Percentiles rank a stretch among this genome's conserved stretches.
phyloP scores from a whole-genome alignment of 495 filamentous ascomycete genomes.

The Penicillium cataractarum region DNA sequence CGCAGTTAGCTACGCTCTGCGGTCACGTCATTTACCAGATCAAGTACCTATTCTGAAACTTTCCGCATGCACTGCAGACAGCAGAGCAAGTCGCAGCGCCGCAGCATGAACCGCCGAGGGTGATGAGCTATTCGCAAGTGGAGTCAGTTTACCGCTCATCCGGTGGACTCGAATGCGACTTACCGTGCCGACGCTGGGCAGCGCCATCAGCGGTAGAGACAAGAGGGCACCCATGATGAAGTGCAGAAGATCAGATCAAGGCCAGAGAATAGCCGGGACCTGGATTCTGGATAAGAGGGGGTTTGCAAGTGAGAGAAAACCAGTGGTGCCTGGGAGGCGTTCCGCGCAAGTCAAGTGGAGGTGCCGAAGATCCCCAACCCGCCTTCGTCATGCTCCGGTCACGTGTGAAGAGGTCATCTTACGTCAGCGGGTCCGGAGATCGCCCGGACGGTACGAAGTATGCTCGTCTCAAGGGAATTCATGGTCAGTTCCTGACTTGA shows the following conservation, averaged over 20 bases:
- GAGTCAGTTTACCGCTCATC: slow-evolving; percentile 45
- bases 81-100: slow-evolving; percentile 94
- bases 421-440: slow-evolving; percentile 2
- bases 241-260: neutral
- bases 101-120: slow-evolving; percentile 83
- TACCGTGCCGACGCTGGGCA: slow-evolving; percentile 88
- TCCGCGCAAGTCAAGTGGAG: slow-evolving; percentile 12
- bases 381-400: slow-evolving; percentile 23
- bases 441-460: slow-evolving; percentile 18
- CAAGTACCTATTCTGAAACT: slow-evolving; percentile 87
- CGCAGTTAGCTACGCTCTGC: slow-evolving; percentile 19
- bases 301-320: neutral
- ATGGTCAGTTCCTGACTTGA: neutral
- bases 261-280: neutral
- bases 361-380: slow-evolving; percentile 19
- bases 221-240: slow-evolving; percentile 81
- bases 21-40: slow-evolving; percentile 2
- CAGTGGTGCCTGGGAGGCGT: slow-evolving; percentile 10
- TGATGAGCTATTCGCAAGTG: slow-evolving; percentile 61
- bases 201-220: slow-evolving; percentile 82
- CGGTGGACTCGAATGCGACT: slow-evolving; percentile 31
- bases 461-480: slow-evolving; percentile 15
- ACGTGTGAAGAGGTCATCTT: neutral
- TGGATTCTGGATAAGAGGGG: neutral
- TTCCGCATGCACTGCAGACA: slow-evolving; percentile 91